phyloP scores from a whole-genome alignment of 2,329 filamentous ascomycete species.

The Epichloe gansuensis region DNA sequence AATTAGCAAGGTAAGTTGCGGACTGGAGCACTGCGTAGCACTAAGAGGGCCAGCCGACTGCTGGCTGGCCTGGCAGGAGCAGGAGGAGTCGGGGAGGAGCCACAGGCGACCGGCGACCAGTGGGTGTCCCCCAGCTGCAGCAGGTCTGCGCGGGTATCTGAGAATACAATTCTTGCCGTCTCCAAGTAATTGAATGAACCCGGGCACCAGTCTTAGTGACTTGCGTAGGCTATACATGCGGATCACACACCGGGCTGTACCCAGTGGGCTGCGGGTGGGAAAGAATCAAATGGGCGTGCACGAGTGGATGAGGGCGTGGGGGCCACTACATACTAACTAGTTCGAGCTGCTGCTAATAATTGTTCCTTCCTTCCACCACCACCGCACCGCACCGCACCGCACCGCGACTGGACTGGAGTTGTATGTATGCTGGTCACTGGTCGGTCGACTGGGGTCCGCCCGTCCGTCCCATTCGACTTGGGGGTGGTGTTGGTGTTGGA shows the following conservation, averaged over 20 bases:
- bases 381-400: not conserved
- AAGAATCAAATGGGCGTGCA: not conserved
- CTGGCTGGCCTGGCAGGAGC: not conserved
- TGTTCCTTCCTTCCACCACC: not conserved
- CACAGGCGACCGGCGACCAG: not conserved
- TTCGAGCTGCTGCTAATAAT: too few relatives aligned
- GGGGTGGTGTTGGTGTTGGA: not conserved
- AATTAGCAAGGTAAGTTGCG: not conserved
- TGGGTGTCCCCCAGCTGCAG: not conserved
- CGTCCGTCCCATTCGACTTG: not conserved
- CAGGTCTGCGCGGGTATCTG: not conserved
- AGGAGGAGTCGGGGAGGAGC: not conserved
- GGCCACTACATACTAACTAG: not conserved
- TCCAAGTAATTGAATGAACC: not conserved
- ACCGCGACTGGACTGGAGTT: not conserved
- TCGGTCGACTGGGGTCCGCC: not conserved
- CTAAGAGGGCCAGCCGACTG: not conserved
- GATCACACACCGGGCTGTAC: not conserved
- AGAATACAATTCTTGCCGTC: not conserved
- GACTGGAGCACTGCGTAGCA: constrained; percentile 1
- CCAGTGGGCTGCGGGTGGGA: constrained; percentile 1
- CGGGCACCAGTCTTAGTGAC: constrained; percentile 1
- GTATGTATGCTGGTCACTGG: not conserved
- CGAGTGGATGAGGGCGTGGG: not conserved
- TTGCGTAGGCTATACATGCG: not conserved